Evolutionary conservation across 345 rosid species (phyloP).

Genomic region (Bruguiera parviflora): DNA sequence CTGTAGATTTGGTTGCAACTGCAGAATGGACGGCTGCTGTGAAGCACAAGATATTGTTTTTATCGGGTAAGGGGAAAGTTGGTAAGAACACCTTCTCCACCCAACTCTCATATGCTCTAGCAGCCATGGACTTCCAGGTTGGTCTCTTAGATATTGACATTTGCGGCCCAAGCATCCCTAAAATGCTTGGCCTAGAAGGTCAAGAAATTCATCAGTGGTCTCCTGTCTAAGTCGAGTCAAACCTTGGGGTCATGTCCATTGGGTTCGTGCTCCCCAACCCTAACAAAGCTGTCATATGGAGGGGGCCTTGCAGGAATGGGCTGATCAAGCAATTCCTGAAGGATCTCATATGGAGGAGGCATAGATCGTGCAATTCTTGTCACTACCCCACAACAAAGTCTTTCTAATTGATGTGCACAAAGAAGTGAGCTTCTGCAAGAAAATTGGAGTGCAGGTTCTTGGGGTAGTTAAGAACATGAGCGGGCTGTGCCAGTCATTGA

Average conservation of each 20-base stretch:
- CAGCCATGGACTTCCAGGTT: slow-evolving; percentile 78
- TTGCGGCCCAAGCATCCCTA: slow-evolving; percentile 96
- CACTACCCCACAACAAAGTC: slow-evolving; percentile 89
- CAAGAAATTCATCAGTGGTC: slow-evolving; percentile 97
- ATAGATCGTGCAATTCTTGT: slow-evolving; percentile 91
- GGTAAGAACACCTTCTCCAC: slow-evolving; percentile 97
- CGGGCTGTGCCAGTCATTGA: slow-evolving; percentile 68
- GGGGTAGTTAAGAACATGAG: slow-evolving; percentile 99
- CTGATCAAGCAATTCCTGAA: slow-evolving; percentile 87
- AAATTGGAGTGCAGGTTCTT: slow-evolving; percentile 73
- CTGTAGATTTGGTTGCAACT: slow-evolving; percentile 79
- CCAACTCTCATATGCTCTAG: slow-evolving; percentile 82
- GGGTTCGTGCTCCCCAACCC: slow-evolving; percentile 94
- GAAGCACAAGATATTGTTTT: slow-evolving; percentile 80
- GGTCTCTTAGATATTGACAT: slow-evolving; percentile 88
- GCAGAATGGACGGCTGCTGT: slow-evolving; percentile 92
- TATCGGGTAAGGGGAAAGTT: slow-evolving; percentile 95
- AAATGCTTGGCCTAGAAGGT: slow-evolving; percentile 94
- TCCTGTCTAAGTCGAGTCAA: slow-evolving; percentile 87
- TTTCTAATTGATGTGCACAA: slow-evolving; percentile 86
- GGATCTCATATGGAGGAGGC: no score
- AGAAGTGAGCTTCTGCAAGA: slow-evolving; percentile 92
- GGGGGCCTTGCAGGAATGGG: slow-evolving; percentile 90
- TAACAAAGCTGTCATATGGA: slow-evolving; percentile 95
- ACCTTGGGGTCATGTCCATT: slow-evolving; percentile 95